Conservation (phyloP, 2,329 filamentous ascomycete species). For the Ambrosiella beaveri region DNA sequence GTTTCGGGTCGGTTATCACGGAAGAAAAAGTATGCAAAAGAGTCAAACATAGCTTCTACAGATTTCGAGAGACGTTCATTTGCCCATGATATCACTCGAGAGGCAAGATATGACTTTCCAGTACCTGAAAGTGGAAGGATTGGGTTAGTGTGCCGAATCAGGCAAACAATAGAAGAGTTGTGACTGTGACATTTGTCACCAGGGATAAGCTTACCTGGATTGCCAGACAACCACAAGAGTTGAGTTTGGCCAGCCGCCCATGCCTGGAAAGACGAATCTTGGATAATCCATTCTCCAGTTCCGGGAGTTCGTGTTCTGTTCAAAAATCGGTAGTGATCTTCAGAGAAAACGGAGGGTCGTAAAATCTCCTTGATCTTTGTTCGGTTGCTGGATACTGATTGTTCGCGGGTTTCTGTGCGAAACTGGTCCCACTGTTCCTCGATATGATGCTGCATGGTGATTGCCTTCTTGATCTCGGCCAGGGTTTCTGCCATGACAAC, state of each 20-base stretch:
- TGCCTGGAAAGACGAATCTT: constrained; percentile 22
- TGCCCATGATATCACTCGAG: constrained; percentile 27
- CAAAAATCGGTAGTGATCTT: constrained; percentile 26
- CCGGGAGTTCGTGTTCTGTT: constrained; percentile 23
- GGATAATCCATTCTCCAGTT: constrained; percentile 30
- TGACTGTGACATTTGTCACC: not conserved
- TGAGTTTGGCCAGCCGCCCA: constrained; percentile 25
- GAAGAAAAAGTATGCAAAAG: constrained; percentile 32
- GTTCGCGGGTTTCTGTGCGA: constrained; percentile 21
- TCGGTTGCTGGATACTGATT: constrained; percentile 19
- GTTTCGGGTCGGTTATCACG: constrained; percentile 30
- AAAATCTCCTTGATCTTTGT: constrained; percentile 25
- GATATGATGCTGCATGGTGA: constrained; percentile 21
- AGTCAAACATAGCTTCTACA: constrained; percentile 13
- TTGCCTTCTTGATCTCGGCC: constrained; percentile 22
- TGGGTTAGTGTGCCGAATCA: not conserved
- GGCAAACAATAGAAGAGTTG: not conserved
- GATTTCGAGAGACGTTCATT: constrained; percentile 20
- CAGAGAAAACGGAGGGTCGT: constrained; percentile 25
- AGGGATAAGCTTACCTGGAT: constrained; percentile 20
- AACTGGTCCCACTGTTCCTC: constrained; percentile 21
- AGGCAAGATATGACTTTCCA: constrained; percentile 29
- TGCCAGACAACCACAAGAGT: constrained; percentile 28
- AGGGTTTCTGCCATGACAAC: constrained; percentile 29
- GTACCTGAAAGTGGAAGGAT: constrained; percentile 18